Base-by-base conservation (phyloP, 1,139 yeast genomes). In the Hansenula sp. region DNA sequence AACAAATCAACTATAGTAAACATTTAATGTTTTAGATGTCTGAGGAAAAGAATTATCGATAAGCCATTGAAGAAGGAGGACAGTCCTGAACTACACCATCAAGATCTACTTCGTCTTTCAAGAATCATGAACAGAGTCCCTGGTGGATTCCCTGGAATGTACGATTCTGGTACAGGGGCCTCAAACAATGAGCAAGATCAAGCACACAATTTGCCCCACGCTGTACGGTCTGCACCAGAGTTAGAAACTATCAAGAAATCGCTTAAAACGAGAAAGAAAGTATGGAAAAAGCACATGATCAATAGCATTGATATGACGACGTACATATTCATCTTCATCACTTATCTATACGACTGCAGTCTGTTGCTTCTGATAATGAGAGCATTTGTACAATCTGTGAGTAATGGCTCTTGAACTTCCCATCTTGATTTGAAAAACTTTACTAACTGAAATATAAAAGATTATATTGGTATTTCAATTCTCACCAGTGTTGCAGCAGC, bases 321-420 rank as follows among this genome's bases (percentile, higher is more conserved):
- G 7, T 43, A 46, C 36, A 28, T 41, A 7, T 40, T 47, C 36
- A 41, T 52, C 5, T 19, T 49, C 12, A 41, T 53, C 1, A 36
- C 42, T 4, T 56, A 53, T 30, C 44, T 56, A 3, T 56, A 53
- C 32, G 61, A 57, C 35, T 57, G 61, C 57, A 54, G 58, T 33
- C 15, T 57, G 2, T 16, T 57, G 25, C 24, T 52, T 11, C 43
- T 56, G 12, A 6, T 48, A 2, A 8, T 51, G 15, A 41, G 56
- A 25, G 40, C 45, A 2, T 15, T 43, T 4, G 33, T 47, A 1
- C 54, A 51, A 40, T 28, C 44, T n/a, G 52, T 50, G 35, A 42
- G 53, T 45, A 18, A n/a, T n/a, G n/a, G n/a, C n/a, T n/a, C n/a
- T n/a, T n/a, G n/a, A n/a, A n/a, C n/a, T n/a, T n/a, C n/a, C n/a